Evolutionary conservation across 2,329 filamentous ascomycete species (phyloP).

Genomic region (Microcyclospora pomicola): DNA sequence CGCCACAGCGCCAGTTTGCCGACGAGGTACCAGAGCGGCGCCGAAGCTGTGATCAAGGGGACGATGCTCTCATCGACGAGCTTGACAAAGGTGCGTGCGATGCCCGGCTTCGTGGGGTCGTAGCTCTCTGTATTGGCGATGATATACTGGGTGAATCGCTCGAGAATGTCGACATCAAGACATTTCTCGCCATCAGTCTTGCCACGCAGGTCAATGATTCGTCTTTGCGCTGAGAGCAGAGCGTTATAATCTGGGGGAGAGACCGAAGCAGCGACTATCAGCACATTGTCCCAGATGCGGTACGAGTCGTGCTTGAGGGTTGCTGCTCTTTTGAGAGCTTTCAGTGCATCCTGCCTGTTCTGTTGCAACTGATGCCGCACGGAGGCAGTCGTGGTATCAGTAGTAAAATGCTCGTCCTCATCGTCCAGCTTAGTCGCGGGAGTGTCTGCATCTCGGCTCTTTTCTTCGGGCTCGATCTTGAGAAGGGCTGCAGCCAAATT

Average conservation of each 20-base stretch:
- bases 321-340: conserved; percentile 77
- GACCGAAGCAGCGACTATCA: conserved; percentile 70
- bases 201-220: conserved; percentile 61
- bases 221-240: conserved; percentile 58
- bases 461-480: conserved; percentile 11
- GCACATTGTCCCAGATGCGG: conserved; percentile 93
- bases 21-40: conserved; percentile 63
- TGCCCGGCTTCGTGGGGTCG: conserved; percentile 31
- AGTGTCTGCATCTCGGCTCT: conserved; percentile 5
- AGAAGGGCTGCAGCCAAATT: conserved; percentile 80
- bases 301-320: conserved; percentile 71
- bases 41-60: conserved; percentile 70
- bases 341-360: conserved; percentile 59
- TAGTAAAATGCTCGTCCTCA: conserved; percentile 17
- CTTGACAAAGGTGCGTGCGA: conserved; percentile 49
- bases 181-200: conserved; percentile 56
- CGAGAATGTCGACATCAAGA: conserved; percentile 60
- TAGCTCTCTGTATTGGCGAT: conserved; percentile 35
- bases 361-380: conserved; percentile 38
- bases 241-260: conserved; percentile 62
- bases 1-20: conserved; percentile 61
- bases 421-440: conserved; percentile 18
- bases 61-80: conserved; percentile 62
- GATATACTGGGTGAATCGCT: conserved; percentile 57
- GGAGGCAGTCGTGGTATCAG: conserved; percentile 7